Percentiles rank a stretch among this genome's conserved stretches.
phyloP scores from a whole-genome alignment of 345 rosid species.

The Bruguiera sexangula region DNA sequence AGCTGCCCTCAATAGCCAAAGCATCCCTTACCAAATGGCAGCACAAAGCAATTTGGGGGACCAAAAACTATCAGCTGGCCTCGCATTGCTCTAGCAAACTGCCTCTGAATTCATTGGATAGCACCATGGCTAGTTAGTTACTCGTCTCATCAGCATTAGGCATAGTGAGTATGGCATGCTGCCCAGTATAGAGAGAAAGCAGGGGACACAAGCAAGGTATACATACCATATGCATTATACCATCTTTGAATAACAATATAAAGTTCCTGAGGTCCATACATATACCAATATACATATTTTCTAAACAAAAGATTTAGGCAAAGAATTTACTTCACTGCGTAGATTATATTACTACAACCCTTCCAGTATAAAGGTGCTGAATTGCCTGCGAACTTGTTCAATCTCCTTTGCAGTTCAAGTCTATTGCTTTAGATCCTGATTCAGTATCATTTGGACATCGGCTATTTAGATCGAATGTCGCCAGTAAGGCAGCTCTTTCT shows the following conservation, averaged over 20 bases:
- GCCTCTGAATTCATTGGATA: too few species aligned
- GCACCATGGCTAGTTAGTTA: background rate
- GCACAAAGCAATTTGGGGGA: too few species aligned
- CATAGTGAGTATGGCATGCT: background rate
- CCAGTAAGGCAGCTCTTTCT: constrained; percentile 27
- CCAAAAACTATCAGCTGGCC: too few species aligned
- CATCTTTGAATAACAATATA: constrained; percentile 29
- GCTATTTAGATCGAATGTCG: constrained; percentile 51
- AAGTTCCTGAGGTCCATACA: constrained; percentile 37
- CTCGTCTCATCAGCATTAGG: background rate
- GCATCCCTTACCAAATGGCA: too few species aligned
- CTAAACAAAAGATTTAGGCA: constrained; percentile 33
- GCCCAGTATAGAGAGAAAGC: background rate
- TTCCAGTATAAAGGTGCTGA: constrained; percentile 19
- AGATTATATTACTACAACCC: constrained; percentile 20
- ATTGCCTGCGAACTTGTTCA: constrained; percentile 29
- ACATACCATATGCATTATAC: constrained; percentile 27
- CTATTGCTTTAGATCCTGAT: constrained; percentile 34
- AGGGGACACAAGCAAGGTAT: background rate
- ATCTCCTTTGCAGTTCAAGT: constrained; percentile 42
- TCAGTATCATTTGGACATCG: constrained; percentile 42
- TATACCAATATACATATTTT: constrained; percentile 45
- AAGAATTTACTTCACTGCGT: constrained; percentile 28
- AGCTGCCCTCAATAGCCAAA: too few species aligned
- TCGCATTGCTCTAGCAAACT: too few species aligned